phyloP scores from a whole-genome alignment of 148 eudicot genomes.

The Amaranthus cruentus region DNA sequence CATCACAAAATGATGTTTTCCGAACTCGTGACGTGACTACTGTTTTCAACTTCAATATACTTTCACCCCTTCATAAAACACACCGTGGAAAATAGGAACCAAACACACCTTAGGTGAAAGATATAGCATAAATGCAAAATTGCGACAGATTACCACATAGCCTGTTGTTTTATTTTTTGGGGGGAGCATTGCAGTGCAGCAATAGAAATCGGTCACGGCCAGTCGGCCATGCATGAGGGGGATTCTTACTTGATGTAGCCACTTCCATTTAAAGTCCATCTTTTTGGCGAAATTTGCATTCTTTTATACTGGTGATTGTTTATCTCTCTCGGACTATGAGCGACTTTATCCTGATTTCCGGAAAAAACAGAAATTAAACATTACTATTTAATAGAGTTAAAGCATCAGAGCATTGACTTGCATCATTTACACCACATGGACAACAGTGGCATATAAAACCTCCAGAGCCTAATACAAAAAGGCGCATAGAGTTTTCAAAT shows the following conservation, averaged over 20 bases:
- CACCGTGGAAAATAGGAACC: no score
- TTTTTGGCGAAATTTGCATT: constrained; percentile 23
- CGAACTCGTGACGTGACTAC: no score
- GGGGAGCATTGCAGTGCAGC: not conserved
- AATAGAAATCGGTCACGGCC: not conserved
- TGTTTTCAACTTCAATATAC: no score
- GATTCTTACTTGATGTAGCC: constrained; percentile 44
- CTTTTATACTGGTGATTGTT: constrained; percentile 29
- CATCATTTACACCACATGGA: no score
- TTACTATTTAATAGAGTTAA: no score
- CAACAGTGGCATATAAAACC: no score
- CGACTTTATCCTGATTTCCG: constrained; percentile 42
- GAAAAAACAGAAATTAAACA: not conserved
- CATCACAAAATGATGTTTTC: no score
- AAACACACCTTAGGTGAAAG: constrained; percentile 19
- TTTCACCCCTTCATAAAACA: no score
- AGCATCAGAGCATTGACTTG: not conserved
- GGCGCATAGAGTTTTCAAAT: no score
- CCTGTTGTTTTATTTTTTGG: not conserved
- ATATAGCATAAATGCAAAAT: not conserved
- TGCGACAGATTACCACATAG: not conserved
- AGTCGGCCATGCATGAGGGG: not conserved
- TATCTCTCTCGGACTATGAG: constrained; percentile 31
- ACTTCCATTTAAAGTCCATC: constrained; percentile 29
- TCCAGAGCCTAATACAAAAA: no score